Conservation (phyloP, 2,329 filamentous ascomycete species). For the Botrytis squamosa region DNA sequence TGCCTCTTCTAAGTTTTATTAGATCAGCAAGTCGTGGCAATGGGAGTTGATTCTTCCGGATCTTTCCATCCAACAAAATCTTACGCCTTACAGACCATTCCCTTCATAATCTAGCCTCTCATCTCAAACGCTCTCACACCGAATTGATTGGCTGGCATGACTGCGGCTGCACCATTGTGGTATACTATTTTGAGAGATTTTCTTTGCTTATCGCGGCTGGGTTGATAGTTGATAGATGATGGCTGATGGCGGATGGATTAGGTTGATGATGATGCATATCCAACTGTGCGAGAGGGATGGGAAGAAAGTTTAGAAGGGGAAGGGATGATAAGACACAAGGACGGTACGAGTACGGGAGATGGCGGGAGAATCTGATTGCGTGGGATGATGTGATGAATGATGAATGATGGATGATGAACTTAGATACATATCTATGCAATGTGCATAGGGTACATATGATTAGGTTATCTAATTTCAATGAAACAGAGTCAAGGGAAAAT, state of each 20-base stretch:
- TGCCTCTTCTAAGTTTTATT: background rate
- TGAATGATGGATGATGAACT: no score
- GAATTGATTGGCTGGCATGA: background rate
- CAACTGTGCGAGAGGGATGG: background rate
- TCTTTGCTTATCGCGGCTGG: background rate
- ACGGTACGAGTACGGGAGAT: background rate
- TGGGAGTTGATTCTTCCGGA: background rate
- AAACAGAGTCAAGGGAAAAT: background rate
- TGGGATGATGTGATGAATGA: background rate
- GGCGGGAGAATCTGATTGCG: background rate
- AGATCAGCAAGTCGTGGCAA: conserved; percentile 8
- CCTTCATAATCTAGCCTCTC: background rate
- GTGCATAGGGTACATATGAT: background rate
- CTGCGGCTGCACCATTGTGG: background rate
- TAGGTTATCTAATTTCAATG: background rate
- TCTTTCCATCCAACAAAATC: background rate
- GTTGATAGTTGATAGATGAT: background rate
- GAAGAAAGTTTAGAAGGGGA: background rate
- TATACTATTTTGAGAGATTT: background rate
- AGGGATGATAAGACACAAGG: background rate
- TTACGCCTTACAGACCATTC: background rate
- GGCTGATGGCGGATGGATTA: background rate
- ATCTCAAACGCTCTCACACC: background rate
- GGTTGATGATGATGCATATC: background rate
- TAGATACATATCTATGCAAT: background rate